Conservation (phyloP, 495 filamentous ascomycete species). For the Podospora appendiculata region DNA sequence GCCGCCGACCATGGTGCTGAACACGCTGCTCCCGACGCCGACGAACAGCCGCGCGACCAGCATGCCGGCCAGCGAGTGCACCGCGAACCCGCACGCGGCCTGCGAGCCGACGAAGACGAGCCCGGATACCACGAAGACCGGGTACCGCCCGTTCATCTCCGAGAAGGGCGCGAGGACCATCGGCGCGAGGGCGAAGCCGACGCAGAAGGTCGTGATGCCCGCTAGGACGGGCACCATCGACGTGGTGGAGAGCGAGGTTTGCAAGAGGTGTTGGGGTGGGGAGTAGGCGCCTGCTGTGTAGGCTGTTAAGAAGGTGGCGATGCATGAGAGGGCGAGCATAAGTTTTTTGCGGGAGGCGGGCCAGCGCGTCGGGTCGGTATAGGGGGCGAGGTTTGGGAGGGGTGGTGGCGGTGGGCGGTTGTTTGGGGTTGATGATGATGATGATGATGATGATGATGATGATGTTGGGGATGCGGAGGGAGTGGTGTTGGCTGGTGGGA, state of each 20-base stretch:
- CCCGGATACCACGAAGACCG: slow-evolving; percentile 71
- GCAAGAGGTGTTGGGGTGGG: slow-evolving; percentile 56
- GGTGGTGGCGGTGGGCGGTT: slow-evolving; percentile 32
- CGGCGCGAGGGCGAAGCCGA: slow-evolving; percentile 76
- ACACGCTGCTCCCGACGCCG: slow-evolving; percentile 71
- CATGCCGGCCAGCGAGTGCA: slow-evolving; percentile 63
- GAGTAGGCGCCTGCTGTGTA: slow-evolving; percentile 79
- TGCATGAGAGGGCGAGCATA: slow-evolving; percentile 67
- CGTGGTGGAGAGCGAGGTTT: slow-evolving; percentile 50
- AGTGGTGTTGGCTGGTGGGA: slow-evolving; percentile 51
- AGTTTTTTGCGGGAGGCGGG: slow-evolving; percentile 57
- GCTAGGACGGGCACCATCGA: slow-evolving; percentile 57
- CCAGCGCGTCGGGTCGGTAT: slow-evolving; percentile 70
- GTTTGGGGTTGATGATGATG: no score
- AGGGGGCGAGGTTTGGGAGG: slow-evolving; percentile 59
- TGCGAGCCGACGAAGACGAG: slow-evolving; percentile 60
- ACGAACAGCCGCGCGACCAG: slow-evolving; percentile 68
- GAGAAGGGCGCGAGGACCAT: slow-evolving; percentile 90
- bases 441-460: background rate
- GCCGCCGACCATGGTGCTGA: slow-evolving; percentile 88
- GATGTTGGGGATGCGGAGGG: slow-evolving; percentile 6
- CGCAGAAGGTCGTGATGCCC: slow-evolving; percentile 78
- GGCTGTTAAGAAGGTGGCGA: slow-evolving; percentile 68
- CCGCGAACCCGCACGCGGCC: slow-evolving; percentile 63
- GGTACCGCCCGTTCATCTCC: slow-evolving; percentile 76